These are phyloP conservation scores for Globisporangium radiosum DNA, from an alignment of 352 stramenopile genomes.

Conservation along the genomic window DNA sequence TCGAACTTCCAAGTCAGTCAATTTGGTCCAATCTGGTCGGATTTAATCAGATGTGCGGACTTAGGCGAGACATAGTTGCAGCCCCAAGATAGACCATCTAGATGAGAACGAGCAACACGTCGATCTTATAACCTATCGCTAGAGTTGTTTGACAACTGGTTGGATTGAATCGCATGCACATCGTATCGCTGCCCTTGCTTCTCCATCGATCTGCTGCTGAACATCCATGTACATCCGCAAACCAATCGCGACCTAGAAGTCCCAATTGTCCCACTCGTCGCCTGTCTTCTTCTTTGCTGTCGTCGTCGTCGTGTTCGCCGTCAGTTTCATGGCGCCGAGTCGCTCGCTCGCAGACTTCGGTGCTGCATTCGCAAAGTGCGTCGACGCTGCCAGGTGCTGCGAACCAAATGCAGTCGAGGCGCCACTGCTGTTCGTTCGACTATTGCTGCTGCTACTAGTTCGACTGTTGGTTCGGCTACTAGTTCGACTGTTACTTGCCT, in stretches of 20 bases:
- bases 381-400: constrained; percentile 1
- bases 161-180: too few relatives aligned
- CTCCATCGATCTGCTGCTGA: too few relatives aligned
- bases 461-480: background rate
- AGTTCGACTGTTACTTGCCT: background rate
- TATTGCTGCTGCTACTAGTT: background rate
- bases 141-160: too few relatives aligned
- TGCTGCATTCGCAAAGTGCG: constrained; percentile 7
- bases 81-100: too few relatives aligned
- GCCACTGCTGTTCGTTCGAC: background rate
- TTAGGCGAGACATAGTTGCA: too few relatives aligned
- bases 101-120: too few relatives aligned
- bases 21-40: too few relatives aligned
- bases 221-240: background rate
- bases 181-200: too few relatives aligned
- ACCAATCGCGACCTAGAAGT: constrained; percentile 35
- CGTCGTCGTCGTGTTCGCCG: constrained; percentile 10
- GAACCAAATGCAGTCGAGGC: constrained; percentile 2
- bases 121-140: too few relatives aligned
- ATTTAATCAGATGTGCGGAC: too few relatives aligned
- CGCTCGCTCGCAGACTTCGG: constrained; percentile 17
- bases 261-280: constrained; percentile 79
- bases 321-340: constrained; percentile 57
- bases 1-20: background rate
- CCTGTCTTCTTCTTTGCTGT: constrained; percentile 31